Percentiles rank a stretch among this genome's conserved stretches.
Conservation (phyloP, 345 rosid species). For the Lepidium sativum region DNA sequence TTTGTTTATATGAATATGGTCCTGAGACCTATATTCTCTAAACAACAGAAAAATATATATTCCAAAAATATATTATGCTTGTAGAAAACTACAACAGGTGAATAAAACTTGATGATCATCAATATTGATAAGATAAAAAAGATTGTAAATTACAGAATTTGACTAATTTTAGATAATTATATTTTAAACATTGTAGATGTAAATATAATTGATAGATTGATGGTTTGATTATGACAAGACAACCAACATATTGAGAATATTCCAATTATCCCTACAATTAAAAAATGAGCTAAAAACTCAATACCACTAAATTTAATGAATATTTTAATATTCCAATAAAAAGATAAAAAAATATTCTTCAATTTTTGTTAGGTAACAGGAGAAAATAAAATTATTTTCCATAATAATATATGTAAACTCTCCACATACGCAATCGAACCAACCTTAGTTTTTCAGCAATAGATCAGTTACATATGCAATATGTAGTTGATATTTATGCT, state of each 20-base stretch:
- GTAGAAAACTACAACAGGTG: neutral
- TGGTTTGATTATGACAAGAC: conserved; percentile 9
- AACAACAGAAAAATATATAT: too few species aligned
- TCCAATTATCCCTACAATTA: neutral
- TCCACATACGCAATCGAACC: neutral
- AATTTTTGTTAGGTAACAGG: conserved; percentile 6
- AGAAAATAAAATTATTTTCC: neutral
- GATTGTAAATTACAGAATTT: neutral
- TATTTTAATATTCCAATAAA: neutral
- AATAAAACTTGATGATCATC: neutral
- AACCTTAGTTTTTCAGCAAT: too few species aligned
- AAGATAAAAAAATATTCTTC: conserved; percentile 1
- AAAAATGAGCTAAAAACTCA: neutral
- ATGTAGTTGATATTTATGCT: neutral
- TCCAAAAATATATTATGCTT: neutral
- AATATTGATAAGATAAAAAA: neutral
- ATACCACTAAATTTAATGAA: conserved; percentile 9
- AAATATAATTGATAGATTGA: neutral
- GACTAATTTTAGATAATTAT: neutral
- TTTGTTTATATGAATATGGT: neutral
- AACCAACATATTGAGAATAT: conserved; percentile 6
- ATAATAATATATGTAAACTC: neutral
- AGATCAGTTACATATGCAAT: neutral
- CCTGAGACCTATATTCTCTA: neutral
- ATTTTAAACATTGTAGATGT: neutral